Percentiles rank a stretch among this genome's conserved stretches.
These are phyloP conservation scores for Delitschia confertaspora DNA, from an alignment of 495 filamentous ascomycete genomes.

Conservation along the genomic window DNA sequence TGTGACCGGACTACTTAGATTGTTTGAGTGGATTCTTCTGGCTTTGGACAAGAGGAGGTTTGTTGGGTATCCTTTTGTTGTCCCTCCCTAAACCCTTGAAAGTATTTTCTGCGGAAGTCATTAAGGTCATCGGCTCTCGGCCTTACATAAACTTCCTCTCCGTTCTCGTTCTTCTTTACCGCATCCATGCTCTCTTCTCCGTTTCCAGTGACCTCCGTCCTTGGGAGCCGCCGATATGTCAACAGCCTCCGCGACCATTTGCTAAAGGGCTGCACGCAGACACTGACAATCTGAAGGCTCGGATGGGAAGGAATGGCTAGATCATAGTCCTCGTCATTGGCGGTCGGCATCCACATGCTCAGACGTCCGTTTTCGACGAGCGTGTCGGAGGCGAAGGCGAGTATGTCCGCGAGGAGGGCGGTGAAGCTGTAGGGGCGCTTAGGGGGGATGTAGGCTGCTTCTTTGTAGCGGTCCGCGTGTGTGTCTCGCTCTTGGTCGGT, in stretches of 20 bases:
- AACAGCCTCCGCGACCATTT: slow-evolving; percentile 48
- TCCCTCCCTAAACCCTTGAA: slow-evolving; percentile 33
- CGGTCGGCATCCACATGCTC: slow-evolving; percentile 95
- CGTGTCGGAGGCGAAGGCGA: slow-evolving; percentile 67
- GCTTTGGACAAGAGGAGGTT: too few relatives aligned
- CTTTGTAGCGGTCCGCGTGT: slow-evolving; percentile 16
- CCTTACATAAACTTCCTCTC: too few relatives aligned
- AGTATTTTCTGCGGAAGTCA: slow-evolving; percentile 27
- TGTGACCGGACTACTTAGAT: too few relatives aligned
- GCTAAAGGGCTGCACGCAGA: slow-evolving; percentile 78
- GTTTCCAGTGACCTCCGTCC: slow-evolving; percentile 5
- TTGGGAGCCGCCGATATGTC: slow-evolving; percentile 16
- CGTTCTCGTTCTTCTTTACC: slow-evolving; percentile 16
- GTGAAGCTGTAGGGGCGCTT: slow-evolving; percentile 86
- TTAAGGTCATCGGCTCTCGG: slow-evolving; percentile 14
- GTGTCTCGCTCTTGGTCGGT: slow-evolving; percentile 44
- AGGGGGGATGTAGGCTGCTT: slow-evolving; percentile 66
- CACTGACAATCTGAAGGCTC: slow-evolving; percentile 61
- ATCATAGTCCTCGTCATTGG: slow-evolving; percentile 57
- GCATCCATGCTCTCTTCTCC: not conserved
- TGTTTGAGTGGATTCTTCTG: too few relatives aligned
- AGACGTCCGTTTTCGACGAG: slow-evolving; percentile 76
- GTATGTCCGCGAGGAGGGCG: slow-evolving; percentile 79
- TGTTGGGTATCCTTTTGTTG: too few relatives aligned
- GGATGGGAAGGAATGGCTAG: slow-evolving; percentile 70